Evolutionary conservation across 331 rosid species (phyloP), one percentile per base, ranked within the genome.

Genomic region (Quercus phellos): DNA sequence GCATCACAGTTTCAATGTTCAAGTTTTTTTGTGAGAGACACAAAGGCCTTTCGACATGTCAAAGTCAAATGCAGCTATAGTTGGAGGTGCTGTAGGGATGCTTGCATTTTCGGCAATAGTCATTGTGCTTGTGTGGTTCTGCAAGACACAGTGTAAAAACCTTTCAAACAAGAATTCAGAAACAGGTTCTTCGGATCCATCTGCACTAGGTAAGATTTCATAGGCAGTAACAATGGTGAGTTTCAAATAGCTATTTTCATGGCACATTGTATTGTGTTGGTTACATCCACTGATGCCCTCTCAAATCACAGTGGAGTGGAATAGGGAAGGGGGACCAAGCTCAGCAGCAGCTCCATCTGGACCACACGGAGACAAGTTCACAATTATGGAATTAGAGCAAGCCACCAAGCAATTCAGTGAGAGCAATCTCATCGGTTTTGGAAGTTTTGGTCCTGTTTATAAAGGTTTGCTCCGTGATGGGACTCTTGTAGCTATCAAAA

Each of bases 181-280:
- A n/a, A 86, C 87, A 0, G 87, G 81, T 58, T 86, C 89, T 38
- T 86, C 89, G 55, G 82, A 86, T 79, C 87, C 89, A 51, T 77
- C 87, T 80, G 74, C 89, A 51, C 17, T 80, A 13, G 84, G 89
- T 86, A 82, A 81, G 70, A 1, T 43, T 70, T 81, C 63, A 4
- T 17, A 19, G 42, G 11, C 21, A 51, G 27, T 46, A 19, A 71
- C 53, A 51, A 38, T 77, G 46, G 30, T 55, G 38, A 34, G 19
- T 1, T 74, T n/a, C 9, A 4, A 51, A 19, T 7, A 43, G 55
- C 21, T 50, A 66, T 1, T 24, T 53, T 35, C 68, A 50, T 50
- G 53, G 53, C 73, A 68, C 73, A 67, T 27, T 72, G 55, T 46
- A 9, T 60, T 27, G 34, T 32, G 35, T 9, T 55, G 42, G 55